These are phyloP conservation scores for Heterobasidion parviporum DNA, from an alignment of 1,284 basidiomycete species.

Conservation along the genomic window DNA sequence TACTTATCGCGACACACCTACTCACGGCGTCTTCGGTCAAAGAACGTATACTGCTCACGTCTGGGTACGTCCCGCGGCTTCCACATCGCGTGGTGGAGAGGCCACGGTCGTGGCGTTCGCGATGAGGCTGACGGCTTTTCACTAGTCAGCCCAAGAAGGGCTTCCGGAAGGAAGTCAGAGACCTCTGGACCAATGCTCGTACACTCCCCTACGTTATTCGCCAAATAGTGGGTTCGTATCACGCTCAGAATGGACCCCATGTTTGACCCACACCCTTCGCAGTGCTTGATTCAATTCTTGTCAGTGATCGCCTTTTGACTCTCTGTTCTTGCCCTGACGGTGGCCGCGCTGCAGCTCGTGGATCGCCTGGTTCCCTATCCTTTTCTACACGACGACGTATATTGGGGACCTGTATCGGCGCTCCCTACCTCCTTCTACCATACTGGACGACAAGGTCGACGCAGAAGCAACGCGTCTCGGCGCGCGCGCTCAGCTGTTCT, in stretches of 20 bases:
- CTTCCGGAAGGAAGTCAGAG: constrained; percentile 43
- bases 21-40: constrained; percentile 62
- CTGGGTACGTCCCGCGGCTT: constrained; percentile 23
- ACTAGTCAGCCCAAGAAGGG: constrained; percentile 27
- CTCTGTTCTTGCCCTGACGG: constrained; percentile 5
- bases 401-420: constrained; percentile 79
- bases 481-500: constrained; percentile 76
- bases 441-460: constrained; percentile 37
- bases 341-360: constrained; percentile 44
- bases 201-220: constrained; percentile 70
- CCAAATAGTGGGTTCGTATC: constrained; percentile 59
- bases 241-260: too few species aligned
- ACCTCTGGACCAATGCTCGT: constrained; percentile 63
- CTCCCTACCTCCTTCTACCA: constrained; percentile 26
- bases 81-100: not conserved
- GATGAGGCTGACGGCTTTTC: not conserved
- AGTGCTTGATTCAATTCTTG: constrained; percentile 87
- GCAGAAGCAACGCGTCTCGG: constrained; percentile 75
- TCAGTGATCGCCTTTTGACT: constrained; percentile 28
- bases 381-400: constrained; percentile 86
- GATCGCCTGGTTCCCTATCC: constrained; percentile 83
- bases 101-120: not conserved
- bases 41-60: constrained; percentile 66
- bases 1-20: constrained; percentile 45
- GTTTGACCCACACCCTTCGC: constrained; percentile 1